Percentiles rank a stretch among this genome's conserved stretches.
Evolutionary conservation across 805 yeast species (phyloP).

Genomic region (Brettanomyces naardenensis): DNA sequence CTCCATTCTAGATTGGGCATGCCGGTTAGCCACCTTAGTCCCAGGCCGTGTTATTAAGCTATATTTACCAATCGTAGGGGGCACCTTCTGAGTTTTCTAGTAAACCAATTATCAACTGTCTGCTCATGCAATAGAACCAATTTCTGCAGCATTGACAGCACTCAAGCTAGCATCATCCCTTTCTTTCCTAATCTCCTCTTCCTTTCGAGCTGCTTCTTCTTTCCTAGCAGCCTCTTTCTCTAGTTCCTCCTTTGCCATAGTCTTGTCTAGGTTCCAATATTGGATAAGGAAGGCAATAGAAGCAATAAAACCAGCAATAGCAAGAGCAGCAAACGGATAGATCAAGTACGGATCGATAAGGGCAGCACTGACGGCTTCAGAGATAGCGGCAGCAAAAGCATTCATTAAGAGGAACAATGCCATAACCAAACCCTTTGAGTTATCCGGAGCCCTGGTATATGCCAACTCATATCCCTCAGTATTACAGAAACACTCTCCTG

Average conservation of each 20-base stretch:
- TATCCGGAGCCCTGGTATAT: slow-evolving; percentile 44
- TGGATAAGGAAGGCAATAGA: slow-evolving; percentile 22
- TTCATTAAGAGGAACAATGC: slow-evolving; percentile 32
- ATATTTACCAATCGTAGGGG: too few relatives aligned
- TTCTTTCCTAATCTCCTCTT: neutral
- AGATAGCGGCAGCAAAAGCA: slow-evolving; percentile 41
- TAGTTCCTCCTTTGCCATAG: slow-evolving; percentile 17
- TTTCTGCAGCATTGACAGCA: too few relatives aligned
- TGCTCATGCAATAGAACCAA: too few relatives aligned
- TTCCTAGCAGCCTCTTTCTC: slow-evolving; percentile 19
- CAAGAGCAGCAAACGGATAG: slow-evolving; percentile 34
- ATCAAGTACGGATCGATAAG: slow-evolving; percentile 33
- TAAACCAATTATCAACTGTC: too few relatives aligned
- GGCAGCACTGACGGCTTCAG: slow-evolving; percentile 33
- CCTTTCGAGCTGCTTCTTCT: slow-evolving; percentile 5
- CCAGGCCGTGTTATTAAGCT: too few relatives aligned
- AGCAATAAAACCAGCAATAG: slow-evolving; percentile 28
- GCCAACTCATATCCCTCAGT: slow-evolving; percentile 46
- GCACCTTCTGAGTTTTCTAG: too few relatives aligned
- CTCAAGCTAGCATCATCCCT: neutral
- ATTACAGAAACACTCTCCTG: slow-evolving; percentile 45
- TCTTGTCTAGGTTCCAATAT: slow-evolving; percentile 25
- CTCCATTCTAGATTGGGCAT: too few relatives aligned
- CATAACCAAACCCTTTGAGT: slow-evolving; percentile 45
- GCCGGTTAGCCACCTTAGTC: too few relatives aligned